Base-by-base conservation (phyloP, 805 yeast species). In the Schwanniomyces occidentalis region DNA sequence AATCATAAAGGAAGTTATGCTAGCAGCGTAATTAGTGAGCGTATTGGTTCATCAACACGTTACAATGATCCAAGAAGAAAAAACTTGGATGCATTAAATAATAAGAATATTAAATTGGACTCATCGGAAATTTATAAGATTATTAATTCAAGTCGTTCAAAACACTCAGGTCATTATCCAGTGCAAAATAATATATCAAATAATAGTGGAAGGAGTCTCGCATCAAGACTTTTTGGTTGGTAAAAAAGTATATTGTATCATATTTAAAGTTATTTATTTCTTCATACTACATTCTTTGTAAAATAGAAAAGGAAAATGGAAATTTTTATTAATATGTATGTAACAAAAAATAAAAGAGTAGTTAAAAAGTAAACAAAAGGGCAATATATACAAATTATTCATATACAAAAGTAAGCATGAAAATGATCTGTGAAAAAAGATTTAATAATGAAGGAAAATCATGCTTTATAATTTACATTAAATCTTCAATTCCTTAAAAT, bases 181-280 rank as follows among this genome's bases (percentile, higher is more conserved):
- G 22, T 9, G 7, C 7, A 20, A 20, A 20, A 8, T 9, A 20
- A 20, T 8, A 20, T 7, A 8, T 6, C 6, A 6, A 24, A 24
- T 15, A 23, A 15, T 24, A 27, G 25, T 18, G 19, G 19, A 6
- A 20, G 22, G 12, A 27, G 60, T 6, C 45, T 59, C 30, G 49
- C 63, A 8, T 47, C 58, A 3, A 44, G 65, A 27, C 42, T 67
- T 8, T 66, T 67, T 47, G 72, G 72, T 5, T 67, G 73, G 73
- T 66, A 33, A 42, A 18, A 14, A 12, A 8, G 14, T 16, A 24
- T 28, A 20, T 16, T 17, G 16, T 26, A 28, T 30, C 21, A 30
- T 30, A 33, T 27, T n/a, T n/a, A n/a, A n/a, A n/a, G n/a, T n/a
- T n/a, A n/a, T n/a, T n/a, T n/a, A n/a, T n/a, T n/a, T n/a, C n/a